A percentile compares a stretch with the other conserved stretches of the same genome.
Evolutionary conservation across 371 early-diverging fungal species (phyloP).

Genomic region (Paraphysoderma sedebokerense): DNA sequence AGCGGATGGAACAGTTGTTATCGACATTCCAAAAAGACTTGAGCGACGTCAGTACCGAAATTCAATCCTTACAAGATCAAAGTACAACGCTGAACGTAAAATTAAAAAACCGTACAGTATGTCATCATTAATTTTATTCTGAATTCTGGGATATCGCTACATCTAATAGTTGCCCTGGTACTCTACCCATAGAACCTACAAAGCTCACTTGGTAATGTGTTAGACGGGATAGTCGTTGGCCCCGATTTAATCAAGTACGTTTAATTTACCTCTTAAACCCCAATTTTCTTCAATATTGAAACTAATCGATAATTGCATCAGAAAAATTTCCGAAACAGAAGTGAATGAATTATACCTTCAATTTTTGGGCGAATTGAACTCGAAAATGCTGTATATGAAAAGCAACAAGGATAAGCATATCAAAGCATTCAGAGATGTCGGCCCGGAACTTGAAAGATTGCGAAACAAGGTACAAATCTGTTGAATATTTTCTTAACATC

Average conservation of each 20-base stretch:
- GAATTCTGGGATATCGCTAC: neutral
- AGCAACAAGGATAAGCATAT: conserved; percentile 43
- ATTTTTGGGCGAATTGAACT: conserved; percentile 57
- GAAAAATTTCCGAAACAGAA: conserved; percentile 70
- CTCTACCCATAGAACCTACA: conserved; percentile 26
- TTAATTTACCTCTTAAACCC: neutral
- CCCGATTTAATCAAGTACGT: conserved; percentile 51
- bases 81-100: conserved; percentile 58
- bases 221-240: conserved; percentile 66
- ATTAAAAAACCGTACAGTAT: conserved; percentile 63
- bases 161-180: neutral
- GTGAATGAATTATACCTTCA: conserved; percentile 71
- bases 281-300: neutral
- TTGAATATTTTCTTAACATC: too few species aligned
- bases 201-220: conserved; percentile 36
- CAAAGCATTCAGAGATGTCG: conserved; percentile 57
- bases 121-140: neutral
- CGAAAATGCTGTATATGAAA: conserved; percentile 67
- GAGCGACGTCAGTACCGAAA: conserved; percentile 71
- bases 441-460: conserved; percentile 74
- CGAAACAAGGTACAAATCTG: conserved; percentile 33
- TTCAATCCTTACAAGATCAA: conserved; percentile 61
- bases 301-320: conserved; percentile 5
- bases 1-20: conserved; percentile 68
- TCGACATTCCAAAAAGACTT: conserved; percentile 67